phyloP scores from a whole-genome alignment of 768 basidiomycete genomes.

The Clitopilus passeckerianus region DNA sequence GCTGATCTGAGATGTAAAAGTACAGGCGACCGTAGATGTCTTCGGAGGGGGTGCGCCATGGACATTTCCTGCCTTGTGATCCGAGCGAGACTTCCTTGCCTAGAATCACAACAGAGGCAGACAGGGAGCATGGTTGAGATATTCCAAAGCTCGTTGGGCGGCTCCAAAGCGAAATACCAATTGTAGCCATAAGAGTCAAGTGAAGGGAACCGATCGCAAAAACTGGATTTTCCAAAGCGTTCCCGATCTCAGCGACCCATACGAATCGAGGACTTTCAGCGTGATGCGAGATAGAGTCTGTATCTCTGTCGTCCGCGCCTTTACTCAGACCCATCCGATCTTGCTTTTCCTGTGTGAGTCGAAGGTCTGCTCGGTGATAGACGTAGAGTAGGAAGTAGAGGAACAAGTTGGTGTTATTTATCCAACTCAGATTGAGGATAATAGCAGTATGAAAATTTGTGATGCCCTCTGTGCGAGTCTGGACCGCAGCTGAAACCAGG shows the following conservation, averaged over 20 bases:
- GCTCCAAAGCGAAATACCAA: slow-evolving; percentile 16
- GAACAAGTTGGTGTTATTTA: slow-evolving; percentile 17
- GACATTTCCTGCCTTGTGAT: too few species aligned
- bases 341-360: background rate
- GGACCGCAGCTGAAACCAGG: slow-evolving; percentile 17
- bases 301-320: too few species aligned
- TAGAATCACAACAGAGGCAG: background rate
- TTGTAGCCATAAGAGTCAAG: slow-evolving; percentile 12
- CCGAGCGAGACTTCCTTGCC: background rate
- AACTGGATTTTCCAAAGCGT: background rate
- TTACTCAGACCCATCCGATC: too few species aligned
- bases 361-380: slow-evolving; percentile 4
- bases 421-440: slow-evolving; percentile 23
- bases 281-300: too few species aligned
- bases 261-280: too few species aligned
- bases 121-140: background rate
- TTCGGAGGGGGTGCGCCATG: too few species aligned
- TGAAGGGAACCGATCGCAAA: slow-evolving; percentile 14
- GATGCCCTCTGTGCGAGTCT: slow-evolving; percentile 10
- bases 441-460: slow-evolving; percentile 16
- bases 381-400: slow-evolving; percentile 13
- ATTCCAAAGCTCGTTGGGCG: slow-evolving; percentile 6
- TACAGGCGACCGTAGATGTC: too few species aligned
- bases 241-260: background rate
- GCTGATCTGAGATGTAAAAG: too few species aligned